Evolutionary conservation across 257 asterid species (phyloP).

Genomic region (Plantago major): DNA sequence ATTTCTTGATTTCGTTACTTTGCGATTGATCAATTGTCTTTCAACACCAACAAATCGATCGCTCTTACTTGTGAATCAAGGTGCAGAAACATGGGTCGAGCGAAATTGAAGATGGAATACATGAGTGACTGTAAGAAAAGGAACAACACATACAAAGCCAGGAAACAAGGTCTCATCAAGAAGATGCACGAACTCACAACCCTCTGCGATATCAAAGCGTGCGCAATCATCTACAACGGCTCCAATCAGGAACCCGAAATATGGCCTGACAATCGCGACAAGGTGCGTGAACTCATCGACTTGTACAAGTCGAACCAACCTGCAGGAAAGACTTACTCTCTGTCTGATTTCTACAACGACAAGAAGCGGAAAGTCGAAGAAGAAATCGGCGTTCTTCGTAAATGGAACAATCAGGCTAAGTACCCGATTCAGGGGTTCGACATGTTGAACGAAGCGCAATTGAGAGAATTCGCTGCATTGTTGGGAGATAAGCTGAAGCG

Average conservation of each 20-base stretch:
- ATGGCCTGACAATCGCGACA: neutral
- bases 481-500: neutral
- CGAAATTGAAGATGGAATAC: neutral
- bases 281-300: neutral
- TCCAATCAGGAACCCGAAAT: neutral
- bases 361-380: neutral
- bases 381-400: neutral
- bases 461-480: neutral
- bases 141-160: neutral
- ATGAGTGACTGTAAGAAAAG: neutral
- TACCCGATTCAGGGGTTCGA: neutral
- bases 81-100: neutral
- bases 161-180: neutral
- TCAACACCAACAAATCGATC: no score
- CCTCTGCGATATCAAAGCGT: no score
- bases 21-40: no score
- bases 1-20: no score
- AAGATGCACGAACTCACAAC: neutral
- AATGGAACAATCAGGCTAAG: neutral
- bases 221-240: neutral
- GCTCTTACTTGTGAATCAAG: no score
- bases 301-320: neutral
- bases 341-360: neutral
- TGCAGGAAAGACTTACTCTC: neutral
- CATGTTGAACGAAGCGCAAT: neutral